A percentile compares a stretch with the other conserved stretches of the same genome.
These are phyloP conservation scores for Guyanaporus albipodus DNA, from an alignment of 768 basidiomycete species.

Conservation along the genomic window DNA sequence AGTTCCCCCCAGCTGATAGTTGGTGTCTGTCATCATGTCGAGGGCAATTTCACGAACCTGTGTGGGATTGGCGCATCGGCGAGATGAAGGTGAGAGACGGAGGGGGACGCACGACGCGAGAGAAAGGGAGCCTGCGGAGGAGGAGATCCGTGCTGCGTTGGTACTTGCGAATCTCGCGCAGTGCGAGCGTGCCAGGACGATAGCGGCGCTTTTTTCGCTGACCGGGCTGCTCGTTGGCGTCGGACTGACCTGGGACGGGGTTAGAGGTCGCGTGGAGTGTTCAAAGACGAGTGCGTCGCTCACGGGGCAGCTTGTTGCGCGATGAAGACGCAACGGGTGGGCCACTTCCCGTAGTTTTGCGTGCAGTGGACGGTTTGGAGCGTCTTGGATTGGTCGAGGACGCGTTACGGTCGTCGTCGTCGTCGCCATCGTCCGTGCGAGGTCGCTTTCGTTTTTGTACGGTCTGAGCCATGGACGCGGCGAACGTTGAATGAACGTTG, in stretches of 20 bases:
- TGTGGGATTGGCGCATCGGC: slow-evolving; percentile 2
- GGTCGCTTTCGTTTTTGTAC: slow-evolving; percentile 46
- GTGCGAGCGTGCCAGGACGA: slow-evolving; percentile 85
- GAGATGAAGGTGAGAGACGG: not conserved
- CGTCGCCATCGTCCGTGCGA: slow-evolving; percentile 33
- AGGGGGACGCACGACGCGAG: slow-evolving; percentile 68
- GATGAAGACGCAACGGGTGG: slow-evolving; percentile 28
- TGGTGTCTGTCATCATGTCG: slow-evolving; percentile 81
- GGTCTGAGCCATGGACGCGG: slow-evolving; percentile 60
- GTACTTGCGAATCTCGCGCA: slow-evolving; percentile 91
- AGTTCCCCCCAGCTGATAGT: slow-evolving; percentile 50
- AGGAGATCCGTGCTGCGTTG: slow-evolving; percentile 91
- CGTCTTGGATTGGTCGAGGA: slow-evolving; percentile 40
- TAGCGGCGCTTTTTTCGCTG: slow-evolving; percentile 59
- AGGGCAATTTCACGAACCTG: slow-evolving; percentile 94
- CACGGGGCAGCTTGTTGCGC: slow-evolving; percentile 26
- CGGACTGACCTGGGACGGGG: slow-evolving; percentile 17
- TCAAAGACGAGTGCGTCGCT: slow-evolving; percentile 4
- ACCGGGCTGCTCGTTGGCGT: slow-evolving; percentile 22
- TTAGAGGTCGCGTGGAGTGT: slow-evolving; percentile 11
- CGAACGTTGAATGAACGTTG: not conserved
- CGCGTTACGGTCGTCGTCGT: slow-evolving; percentile 33
- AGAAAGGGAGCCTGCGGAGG: slow-evolving; percentile 85
- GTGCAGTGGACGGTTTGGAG: slow-evolving; percentile 58
- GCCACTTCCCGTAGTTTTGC: slow-evolving; percentile 79